Evolutionary conservation across 179 eudicot genomes (phyloP), one percentile per base, ranked within the genome.

Genomic region (Silene coronaria): DNA sequence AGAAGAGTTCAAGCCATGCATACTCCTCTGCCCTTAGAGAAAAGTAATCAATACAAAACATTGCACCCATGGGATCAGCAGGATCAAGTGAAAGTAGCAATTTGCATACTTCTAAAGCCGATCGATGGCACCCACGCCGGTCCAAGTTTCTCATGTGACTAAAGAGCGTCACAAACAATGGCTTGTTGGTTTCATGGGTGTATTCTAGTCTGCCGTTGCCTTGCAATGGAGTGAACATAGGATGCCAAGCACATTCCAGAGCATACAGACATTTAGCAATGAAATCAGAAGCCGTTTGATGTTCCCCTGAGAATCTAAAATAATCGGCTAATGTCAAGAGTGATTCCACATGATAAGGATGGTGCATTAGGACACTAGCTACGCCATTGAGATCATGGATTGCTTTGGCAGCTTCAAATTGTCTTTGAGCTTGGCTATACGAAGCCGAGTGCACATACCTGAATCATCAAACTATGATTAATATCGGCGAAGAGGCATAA

Each of bases 241-340:
- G 96, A 83, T 91, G 97, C 98, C 97, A 96, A 48, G 99, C 99
- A 78, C 98, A 93, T 81, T 96, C 98, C 81, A 96, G 77, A 55
- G 97, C 96, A 76, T 93, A 96, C 27, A 96, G 85, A 84, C 92
- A 88, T 79, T 93, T 93, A 32, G 90, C 89, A 65, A 81, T 76
- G 32, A 87, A 76, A 84, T 96, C 97, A 26, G 96, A 87, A 8
- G 99, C 88, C 88, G 85, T 89, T 84, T 91, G 96, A 75, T 87
- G 93, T 67, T 96, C 98, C 30, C 98, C 99, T 27, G 89, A 75
- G 83, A 91, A 89, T 79, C 84, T 87, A 80, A 93, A 93, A 80
- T 91, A 93, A 46, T 91, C 94, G 36, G 98, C 93, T 81, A 93
- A 80, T 75, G 97, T 90, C 77, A 87, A 77, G 75, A 93, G 91